Conservation (phyloP, 768 basidiomycete genomes). For the Floccularia luteovirens region DNA sequence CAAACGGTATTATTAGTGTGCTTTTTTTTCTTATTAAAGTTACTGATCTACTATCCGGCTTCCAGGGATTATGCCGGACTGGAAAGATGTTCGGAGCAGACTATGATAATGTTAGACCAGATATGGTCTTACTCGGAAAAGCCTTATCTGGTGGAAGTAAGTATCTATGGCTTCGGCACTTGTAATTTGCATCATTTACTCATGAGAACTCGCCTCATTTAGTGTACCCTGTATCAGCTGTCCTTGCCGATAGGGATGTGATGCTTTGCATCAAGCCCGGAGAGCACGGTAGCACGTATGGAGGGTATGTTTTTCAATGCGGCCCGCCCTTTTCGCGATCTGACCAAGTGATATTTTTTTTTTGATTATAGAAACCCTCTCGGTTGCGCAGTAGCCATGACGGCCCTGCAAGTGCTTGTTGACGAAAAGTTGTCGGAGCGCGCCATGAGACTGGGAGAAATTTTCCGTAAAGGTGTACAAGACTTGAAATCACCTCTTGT, state of each 20-base stretch:
- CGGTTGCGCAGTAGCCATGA: conserved; percentile 93
- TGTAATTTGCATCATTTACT: conserved; percentile 2
- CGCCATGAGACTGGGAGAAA: conserved; percentile 69
- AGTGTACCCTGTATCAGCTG: conserved; percentile 97
- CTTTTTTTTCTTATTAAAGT: not conserved
- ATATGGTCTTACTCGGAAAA: conserved; percentile 91
- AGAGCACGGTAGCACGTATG: conserved; percentile 95
- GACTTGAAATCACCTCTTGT: conserved; percentile 67
- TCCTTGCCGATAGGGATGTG: conserved; percentile 83
- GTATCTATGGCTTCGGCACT: too few species aligned
- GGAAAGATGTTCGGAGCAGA: conserved; percentile 92
- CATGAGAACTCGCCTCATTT: not conserved
- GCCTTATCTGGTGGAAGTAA: conserved; percentile 91
- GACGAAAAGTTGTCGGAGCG: conserved; percentile 83
- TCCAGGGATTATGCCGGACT: conserved; percentile 81
- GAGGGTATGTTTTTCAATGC: conserved; percentile 52
- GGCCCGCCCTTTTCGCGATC: conserved; percentile 1
- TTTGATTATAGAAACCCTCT: conserved; percentile 89
- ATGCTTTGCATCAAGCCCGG: conserved; percentile 95
- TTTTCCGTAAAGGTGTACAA: conserved; percentile 63
- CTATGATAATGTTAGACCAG: conserved; percentile 83
- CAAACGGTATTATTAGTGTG: conserved; percentile 61
- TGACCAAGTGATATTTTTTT: conserved; percentile 1
- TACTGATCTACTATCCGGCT: conserved; percentile 1
- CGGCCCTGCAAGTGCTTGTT: conserved; percentile 84